A percentile compares a stretch with the other conserved stretches of the same genome.
These are phyloP conservation scores for Delphinella strobiligena DNA, from an alignment of 2,329 filamentous ascomycete genomes.

Conservation along the genomic window DNA sequence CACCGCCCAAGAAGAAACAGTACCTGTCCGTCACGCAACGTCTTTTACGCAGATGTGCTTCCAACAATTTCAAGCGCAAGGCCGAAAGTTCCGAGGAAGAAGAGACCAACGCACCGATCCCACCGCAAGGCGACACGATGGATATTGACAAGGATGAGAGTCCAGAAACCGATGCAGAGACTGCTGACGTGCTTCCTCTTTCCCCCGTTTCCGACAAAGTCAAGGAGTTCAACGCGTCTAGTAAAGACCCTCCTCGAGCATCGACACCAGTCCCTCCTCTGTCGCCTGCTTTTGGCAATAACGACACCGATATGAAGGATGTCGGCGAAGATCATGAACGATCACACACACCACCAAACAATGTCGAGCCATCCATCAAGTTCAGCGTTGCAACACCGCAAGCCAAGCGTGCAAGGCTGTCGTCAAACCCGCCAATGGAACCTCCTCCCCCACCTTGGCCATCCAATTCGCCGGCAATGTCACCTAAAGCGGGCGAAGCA, in stretches of 20 bases:
- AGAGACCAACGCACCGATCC: not conserved
- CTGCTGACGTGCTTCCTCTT: constrained; percentile 2
- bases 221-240: constrained; percentile 11
- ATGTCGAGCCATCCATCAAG: not conserved
- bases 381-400: constrained; percentile 4
- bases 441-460: constrained; percentile 19
- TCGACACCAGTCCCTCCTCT: not conserved
- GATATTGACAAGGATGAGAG: constrained; percentile 11
- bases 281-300: constrained; percentile 5
- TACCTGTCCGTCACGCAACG: constrained; percentile 19
- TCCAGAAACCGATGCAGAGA: constrained; percentile 1
- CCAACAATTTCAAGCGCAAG: constrained; percentile 17
- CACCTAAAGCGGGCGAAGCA: constrained; percentile 14
- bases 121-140: constrained; percentile 10
- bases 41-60: constrained; percentile 21
- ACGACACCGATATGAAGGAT: constrained; percentile 34
- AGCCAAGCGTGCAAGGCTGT: not conserved
- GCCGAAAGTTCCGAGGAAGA: constrained; percentile 1
- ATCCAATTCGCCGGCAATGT: constrained; percentile 5
- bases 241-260: constrained; percentile 9
- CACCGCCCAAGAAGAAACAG: constrained; percentile 12
- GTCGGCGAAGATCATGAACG: constrained; percentile 10
- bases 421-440: constrained; percentile 20
- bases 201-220: constrained; percentile 1
- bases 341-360: constrained; percentile 1